phyloP scores from a whole-genome alignment of 1,284 basidiomycete genomes.

The Sphaerobolus stellatus region DNA sequence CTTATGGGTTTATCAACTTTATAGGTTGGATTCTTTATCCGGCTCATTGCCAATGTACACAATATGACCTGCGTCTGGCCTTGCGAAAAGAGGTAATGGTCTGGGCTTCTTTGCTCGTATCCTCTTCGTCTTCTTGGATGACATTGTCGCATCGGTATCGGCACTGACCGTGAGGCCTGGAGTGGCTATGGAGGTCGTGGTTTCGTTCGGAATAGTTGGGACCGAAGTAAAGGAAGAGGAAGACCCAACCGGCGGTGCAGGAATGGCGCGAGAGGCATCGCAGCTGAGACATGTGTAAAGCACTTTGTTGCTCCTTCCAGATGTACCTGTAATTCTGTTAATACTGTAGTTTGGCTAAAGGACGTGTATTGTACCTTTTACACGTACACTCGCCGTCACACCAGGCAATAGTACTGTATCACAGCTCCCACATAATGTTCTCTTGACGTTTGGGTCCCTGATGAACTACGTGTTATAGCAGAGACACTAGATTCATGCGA shows the following conservation, averaged over 20 bases:
- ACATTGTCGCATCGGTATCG: not conserved
- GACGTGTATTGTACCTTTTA: constrained; percentile 52
- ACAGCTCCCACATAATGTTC: constrained; percentile 71
- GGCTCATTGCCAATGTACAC: constrained; percentile 6
- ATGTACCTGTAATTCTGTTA: constrained; percentile 41
- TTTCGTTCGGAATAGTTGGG: not conserved
- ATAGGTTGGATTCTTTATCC: not conserved
- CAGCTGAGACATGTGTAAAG: constrained; percentile 59
- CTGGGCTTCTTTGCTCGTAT: not conserved
- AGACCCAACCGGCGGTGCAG: constrained; percentile 49
- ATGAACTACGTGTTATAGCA: constrained; percentile 11
- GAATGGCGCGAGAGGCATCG: constrained; percentile 52
- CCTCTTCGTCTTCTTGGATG: not conserved
- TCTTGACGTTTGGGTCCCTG: constrained; percentile 78
- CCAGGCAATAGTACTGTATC: constrained; percentile 66
- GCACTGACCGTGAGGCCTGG: not conserved
- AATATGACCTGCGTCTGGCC: constrained; percentile 12
- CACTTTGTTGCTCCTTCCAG: constrained; percentile 52
- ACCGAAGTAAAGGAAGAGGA: not conserved
- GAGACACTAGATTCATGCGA: not conserved
- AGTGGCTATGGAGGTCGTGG: not conserved
- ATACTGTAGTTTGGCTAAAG: not conserved
- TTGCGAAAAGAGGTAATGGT: constrained; percentile 4
- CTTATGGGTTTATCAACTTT: not conserved
- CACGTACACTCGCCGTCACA: constrained; percentile 56